Conservation (phyloP, 805 yeast genomes). For the Candida khao-thaluensis region DNA sequence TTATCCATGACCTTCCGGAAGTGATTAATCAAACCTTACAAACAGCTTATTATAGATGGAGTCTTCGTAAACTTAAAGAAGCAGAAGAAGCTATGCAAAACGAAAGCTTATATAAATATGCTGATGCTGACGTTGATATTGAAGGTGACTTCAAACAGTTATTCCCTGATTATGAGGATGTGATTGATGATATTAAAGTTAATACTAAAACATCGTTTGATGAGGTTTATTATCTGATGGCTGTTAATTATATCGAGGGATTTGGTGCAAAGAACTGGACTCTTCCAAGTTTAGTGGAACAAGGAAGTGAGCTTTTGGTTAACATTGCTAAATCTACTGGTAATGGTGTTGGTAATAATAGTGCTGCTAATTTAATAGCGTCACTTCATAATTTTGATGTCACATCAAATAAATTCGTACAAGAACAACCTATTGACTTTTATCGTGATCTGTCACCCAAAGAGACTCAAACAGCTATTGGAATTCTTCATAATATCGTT, state of each 20-base stretch:
- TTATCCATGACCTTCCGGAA: slow-evolving; percentile 26
- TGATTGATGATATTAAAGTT: slow-evolving; percentile 33
- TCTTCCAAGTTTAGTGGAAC: slow-evolving; percentile 31
- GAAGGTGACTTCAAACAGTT: slow-evolving; percentile 78
- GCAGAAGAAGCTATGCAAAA: slow-evolving; percentile 63
- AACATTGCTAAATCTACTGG: neutral
- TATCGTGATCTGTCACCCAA: slow-evolving; percentile 60
- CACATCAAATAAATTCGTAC: slow-evolving; percentile 12
- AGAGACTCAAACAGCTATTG: slow-evolving; percentile 63
- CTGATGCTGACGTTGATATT: slow-evolving; percentile 60
- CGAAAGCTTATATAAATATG: slow-evolving; percentile 62
- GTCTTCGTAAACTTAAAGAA: slow-evolving; percentile 62
- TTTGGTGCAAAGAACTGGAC: slow-evolving; percentile 25
- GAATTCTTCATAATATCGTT: slow-evolving; percentile 34
- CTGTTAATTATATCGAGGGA: slow-evolving; percentile 46
- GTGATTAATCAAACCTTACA: slow-evolving; percentile 46
- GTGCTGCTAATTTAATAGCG: slow-evolving; percentile 6
- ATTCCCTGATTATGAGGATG: slow-evolving; percentile 87
- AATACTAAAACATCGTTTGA: slow-evolving; percentile 34
- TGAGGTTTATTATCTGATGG: slow-evolving; percentile 48
- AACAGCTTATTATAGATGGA: slow-evolving; percentile 76
- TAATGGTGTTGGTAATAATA: slow-evolving; percentile 1
- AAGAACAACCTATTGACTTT: slow-evolving; percentile 42
- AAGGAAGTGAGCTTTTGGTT: slow-evolving; percentile 34
- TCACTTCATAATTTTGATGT: slow-evolving; percentile 16